A percentile compares a stretch with the other conserved stretches of the same genome.
phyloP scores from a whole-genome alignment of 805 yeast genomes.

The Candida ficus region DNA sequence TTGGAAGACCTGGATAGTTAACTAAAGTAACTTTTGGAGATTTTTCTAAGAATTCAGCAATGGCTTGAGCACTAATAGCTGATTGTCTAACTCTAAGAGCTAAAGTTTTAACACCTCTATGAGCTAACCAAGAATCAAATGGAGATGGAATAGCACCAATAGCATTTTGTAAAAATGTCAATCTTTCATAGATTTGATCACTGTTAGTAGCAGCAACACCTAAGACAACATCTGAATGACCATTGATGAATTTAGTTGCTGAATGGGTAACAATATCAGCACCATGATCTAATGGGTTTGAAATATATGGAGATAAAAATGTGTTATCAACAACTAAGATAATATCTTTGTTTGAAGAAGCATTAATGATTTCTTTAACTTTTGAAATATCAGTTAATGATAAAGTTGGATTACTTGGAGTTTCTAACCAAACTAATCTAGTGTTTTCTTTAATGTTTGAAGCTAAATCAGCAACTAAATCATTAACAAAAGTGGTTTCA shows the following conservation, averaged over 20 bases:
- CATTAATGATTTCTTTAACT: conserved; percentile 52
- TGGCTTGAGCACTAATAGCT: conserved; percentile 55
- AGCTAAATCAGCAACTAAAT: conserved; percentile 56
- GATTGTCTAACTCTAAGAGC: conserved; percentile 77
- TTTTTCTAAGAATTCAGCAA: conserved; percentile 57
- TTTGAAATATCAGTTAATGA: conserved; percentile 67
- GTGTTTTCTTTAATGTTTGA: conserved; percentile 55
- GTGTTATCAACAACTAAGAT: conserved; percentile 82
- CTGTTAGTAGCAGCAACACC: conserved; percentile 75
- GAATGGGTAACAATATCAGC: conserved; percentile 88
- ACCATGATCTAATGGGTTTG: conserved; percentile 77
- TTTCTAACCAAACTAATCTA: conserved; percentile 78
- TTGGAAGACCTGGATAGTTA: conserved; percentile 77
- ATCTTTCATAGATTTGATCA: conserved; percentile 52
- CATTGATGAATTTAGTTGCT: conserved; percentile 86
- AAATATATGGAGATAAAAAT: conserved; percentile 80
- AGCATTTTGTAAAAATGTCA: conserved; percentile 80
- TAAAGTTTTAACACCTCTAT: conserved; percentile 84
- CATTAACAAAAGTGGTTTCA: conserved; percentile 58
- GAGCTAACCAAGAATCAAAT: conserved; percentile 89
- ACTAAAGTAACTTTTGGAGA: conserved; percentile 57
- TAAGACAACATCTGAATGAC: conserved; percentile 88
- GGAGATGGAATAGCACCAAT: conserved; percentile 88
- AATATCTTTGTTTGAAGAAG: conserved; percentile 45
- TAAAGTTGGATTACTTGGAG: conserved; percentile 86